Evolutionary conservation across 2,329 filamentous ascomycete species (phyloP), one percentile per base, ranked within the genome.

Genomic region (Scleromitrula shiraiana): DNA sequence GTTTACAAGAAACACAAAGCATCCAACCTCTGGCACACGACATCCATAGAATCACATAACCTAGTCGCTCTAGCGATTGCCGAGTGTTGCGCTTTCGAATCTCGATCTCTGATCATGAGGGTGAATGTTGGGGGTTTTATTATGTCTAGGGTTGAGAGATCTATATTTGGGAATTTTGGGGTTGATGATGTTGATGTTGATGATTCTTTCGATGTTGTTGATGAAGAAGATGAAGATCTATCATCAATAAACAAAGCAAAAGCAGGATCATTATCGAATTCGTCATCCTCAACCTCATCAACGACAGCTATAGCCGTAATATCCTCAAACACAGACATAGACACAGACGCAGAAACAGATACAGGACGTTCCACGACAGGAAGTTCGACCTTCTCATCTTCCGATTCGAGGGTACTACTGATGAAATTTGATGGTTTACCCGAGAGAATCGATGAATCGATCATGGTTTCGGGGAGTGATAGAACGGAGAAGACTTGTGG

Each of bases 401-500:
- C 70, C 4, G 63, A 60, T 3, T 65, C 33, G 39, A 55, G 19
- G 51, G 30, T 71, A 68, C n/a, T 71, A 68, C n/a, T 62, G 59
- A 60, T 66, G 7, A 76, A 68, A 45, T 77, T 70, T 33, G 75
- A 76, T 0, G 74, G 68, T 74, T 93, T 93, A 60, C 85, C 85
- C 4, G 82, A 82, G n/a, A 93, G 72, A 20, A 75, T 62, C 20
- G 77, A 72, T 5, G 77, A 68, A 61, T 83, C 72, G 56, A 90
- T 74, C 36, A 65, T 59, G 20, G 68, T 61, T 37, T 72, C 67
- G 5, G 83, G 82, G 22, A 83, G 71, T 56, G 83, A 76, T n/a
- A 78, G 67, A 14, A 90, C 78, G 41, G 87, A 78, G 60, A 85
- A 94, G 41, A 86, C 82, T 62, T 82, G 80, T 20, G 82, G 81